These are phyloP conservation scores for Coemansia sp. DNA, from an alignment of 192 early-diverging fungal genomes.

Conservation along the genomic window DNA sequence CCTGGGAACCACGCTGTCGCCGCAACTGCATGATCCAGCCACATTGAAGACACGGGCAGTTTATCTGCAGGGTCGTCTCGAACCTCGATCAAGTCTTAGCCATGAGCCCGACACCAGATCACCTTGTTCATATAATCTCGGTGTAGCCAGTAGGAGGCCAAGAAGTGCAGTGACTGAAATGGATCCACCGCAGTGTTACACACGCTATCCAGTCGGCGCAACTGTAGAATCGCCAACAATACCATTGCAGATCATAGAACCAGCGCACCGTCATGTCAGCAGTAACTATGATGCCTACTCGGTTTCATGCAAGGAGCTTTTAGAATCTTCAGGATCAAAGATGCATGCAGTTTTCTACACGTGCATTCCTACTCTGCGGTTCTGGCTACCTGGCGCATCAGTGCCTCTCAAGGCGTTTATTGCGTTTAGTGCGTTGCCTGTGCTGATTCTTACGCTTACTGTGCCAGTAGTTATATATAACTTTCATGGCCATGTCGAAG, in stretches of 20 bases:
- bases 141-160: not conserved
- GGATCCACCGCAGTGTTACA: not conserved
- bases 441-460: slow-evolving; percentile 44
- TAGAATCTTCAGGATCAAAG: not conserved
- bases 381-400: slow-evolving; percentile 35
- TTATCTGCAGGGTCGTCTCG: not conserved
- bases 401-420: slow-evolving; percentile 31
- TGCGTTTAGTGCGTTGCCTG: slow-evolving; percentile 40
- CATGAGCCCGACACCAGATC: not conserved
- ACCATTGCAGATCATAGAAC: not conserved
- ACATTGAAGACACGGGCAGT: not conserved
- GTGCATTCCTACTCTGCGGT: slow-evolving; percentile 43
- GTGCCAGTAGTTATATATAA: slow-evolving; percentile 32
- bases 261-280: not conserved
- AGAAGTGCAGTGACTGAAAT: not conserved
- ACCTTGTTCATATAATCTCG: not conserved
- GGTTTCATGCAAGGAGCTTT: slow-evolving; percentile 4
- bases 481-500: not conserved
- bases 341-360: slow-evolving; percentile 4
- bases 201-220: not conserved
- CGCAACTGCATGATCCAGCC: not conserved
- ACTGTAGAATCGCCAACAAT: not conserved
- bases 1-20: not conserved
- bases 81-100: not conserved
- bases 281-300: not conserved